Evolutionary conservation across 2,329 filamentous ascomycete species (phyloP), one percentile per base, ranked within the genome.

Genomic region (Aspergillus pseudonomiae): DNA sequence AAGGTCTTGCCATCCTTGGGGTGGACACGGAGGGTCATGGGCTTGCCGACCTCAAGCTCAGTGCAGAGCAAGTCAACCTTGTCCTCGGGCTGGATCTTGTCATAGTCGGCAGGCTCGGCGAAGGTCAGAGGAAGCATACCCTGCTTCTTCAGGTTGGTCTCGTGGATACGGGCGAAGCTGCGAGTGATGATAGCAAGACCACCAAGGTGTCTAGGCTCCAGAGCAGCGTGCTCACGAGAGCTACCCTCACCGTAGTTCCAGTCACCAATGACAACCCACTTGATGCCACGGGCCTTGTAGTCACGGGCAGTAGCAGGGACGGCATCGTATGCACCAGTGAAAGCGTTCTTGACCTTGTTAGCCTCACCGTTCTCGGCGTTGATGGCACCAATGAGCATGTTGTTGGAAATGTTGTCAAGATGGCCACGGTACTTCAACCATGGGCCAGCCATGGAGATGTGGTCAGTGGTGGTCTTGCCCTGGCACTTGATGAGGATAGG

Each of bases 101-200:
- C 95, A 82, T 99, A 99, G 82, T 99, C 95, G 79, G 91, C 94
- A 62, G 94, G 94, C 78, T 98, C 89, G 63, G 88, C 83, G 84
- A 99, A 99, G 74, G 94, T 98, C 70, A 99, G 88, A 75, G 95
- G 95, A 84, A 99, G 91, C 94, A 99, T 97, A 83, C 95, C 95
- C 89, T 99, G 95, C 91, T 99, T 99, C 92, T 99, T 99, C 85
- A 99, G 84, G 89, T 99, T 99, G 86, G 95, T 99, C 88, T 99
- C 95, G 88, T 99, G 95, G 78, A 99, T 99, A 91, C 95, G 95
- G 76, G 95, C 95, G 79, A 99, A 99, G 69, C 88, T 92, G 78
- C 93, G 91, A 77, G 91, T 94, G 79, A 99, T 96, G 85, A 99
- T 97, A 76, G 94, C 95, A 75, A 97, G 88, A 81, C 94, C 95